Percentiles rank a stretch among this genome's conserved stretches.
phyloP scores from a whole-genome alignment of 495 filamentous ascomycete species.

The Penicillium manginii region DNA sequence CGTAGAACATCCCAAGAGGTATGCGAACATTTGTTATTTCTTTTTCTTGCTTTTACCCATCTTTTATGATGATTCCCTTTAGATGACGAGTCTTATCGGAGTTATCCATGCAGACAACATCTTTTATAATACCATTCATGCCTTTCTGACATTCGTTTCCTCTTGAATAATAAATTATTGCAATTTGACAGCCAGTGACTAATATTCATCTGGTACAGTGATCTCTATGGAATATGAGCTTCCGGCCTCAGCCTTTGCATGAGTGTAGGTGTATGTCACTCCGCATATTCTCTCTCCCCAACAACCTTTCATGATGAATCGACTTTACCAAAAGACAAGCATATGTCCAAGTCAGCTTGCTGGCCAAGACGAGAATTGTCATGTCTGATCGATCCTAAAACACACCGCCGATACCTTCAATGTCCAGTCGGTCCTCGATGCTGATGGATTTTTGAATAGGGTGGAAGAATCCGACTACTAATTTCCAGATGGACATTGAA shows the following conservation, averaged over 20 bases:
- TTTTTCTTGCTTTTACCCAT: conserved; percentile 20
- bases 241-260: conserved; percentile 2
- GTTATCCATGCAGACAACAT: conserved; percentile 63
- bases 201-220: conserved; percentile 26
- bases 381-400: conserved; percentile 47
- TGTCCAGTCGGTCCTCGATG: conserved; percentile 28
- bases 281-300: conserved; percentile 17
- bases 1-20: conserved; percentile 24
- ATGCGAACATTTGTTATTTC: conserved; percentile 13
- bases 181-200: conserved; percentile 26
- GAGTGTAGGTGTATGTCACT: conserved; percentile 39
- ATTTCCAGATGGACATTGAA: background rate
- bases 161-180: conserved; percentile 14
- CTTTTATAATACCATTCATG: conserved; percentile 62
- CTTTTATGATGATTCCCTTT: conserved; percentile 53
- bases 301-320: conserved; percentile 50
- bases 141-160: conserved; percentile 48
- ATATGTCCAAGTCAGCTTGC: conserved; percentile 60
- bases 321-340: conserved; percentile 60
- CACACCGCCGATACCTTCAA: conserved; percentile 18
- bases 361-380: conserved; percentile 55
- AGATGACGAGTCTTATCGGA: conserved; percentile 69
- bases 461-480: background rate
- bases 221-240: conserved; percentile 3
- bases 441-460: conserved; percentile 32